Conservation (phyloP, 2,329 filamentous ascomycete species). For the Hypoxylon sp. region DNA sequence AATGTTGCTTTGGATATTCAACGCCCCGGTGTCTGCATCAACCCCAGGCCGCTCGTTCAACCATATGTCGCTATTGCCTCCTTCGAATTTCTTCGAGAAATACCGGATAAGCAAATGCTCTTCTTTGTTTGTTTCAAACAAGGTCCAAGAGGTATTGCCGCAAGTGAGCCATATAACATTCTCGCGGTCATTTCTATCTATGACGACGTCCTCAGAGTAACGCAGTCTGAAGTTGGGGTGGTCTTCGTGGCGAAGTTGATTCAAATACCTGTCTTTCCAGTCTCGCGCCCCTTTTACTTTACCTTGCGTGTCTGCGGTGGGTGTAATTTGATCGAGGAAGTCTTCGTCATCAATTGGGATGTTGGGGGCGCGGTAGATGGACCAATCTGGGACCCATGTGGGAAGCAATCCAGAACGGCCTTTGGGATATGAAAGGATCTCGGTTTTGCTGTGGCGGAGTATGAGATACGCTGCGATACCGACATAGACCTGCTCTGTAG, state of each 20-base stretch:
- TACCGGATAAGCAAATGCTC: neutral
- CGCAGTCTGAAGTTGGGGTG: neutral
- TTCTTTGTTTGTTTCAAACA: slow-evolving; percentile 9
- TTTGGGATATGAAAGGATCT: slow-evolving; percentile 9
- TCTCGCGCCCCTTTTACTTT: neutral
- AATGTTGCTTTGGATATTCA: slow-evolving; percentile 9
- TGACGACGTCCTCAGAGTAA: neutral
- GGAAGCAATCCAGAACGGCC: neutral
- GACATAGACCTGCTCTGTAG: slow-evolving; percentile 18
- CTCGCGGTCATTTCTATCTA: neutral
- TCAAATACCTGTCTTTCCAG: neutral
- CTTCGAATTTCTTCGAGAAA: neutral
- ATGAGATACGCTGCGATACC: slow-evolving; percentile 26
- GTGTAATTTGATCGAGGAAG: neutral
- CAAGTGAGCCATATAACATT: slow-evolving; percentile 6
- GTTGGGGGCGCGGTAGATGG: slow-evolving; percentile 4
- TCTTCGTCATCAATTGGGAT: neutral
- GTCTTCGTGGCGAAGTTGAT: neutral
- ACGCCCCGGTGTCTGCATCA: neutral
- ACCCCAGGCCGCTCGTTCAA: neutral
- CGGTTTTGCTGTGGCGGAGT: slow-evolving; percentile 2
- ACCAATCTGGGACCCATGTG: slow-evolving; percentile 24
- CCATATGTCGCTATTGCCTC: too few species aligned
- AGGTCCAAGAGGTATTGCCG: slow-evolving; percentile 5
- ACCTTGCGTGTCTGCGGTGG: neutral